These are phyloP conservation scores for Remersonia thermophila DNA, from an alignment of 2,329 filamentous ascomycete genomes.

Conservation along the genomic window DNA sequence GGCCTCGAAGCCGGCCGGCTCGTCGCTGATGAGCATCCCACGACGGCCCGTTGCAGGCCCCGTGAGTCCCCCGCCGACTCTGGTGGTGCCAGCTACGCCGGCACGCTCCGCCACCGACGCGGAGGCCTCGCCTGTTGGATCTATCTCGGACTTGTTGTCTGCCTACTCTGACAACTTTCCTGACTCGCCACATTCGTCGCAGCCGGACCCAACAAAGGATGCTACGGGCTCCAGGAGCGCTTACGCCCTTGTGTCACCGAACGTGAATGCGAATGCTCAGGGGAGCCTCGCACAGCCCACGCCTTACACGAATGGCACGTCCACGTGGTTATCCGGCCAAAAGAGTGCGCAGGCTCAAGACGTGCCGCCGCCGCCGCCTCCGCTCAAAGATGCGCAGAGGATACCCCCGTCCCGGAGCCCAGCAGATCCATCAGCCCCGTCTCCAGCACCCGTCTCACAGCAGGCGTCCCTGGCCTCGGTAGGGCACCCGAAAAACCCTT, in stretches of 20 bases:
- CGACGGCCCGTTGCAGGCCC: constrained; percentile 15
- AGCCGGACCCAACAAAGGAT: constrained; percentile 22
- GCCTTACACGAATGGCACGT: no score
- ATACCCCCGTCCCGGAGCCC: constrained; percentile 4
- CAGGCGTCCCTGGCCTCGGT: constrained; percentile 7
- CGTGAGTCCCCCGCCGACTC: constrained; percentile 1
- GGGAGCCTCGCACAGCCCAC: constrained; percentile 9
- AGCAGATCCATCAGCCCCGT: constrained; percentile 7
- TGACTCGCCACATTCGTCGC: constrained; percentile 31
- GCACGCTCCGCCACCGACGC: constrained; percentile 3
- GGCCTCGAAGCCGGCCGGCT: constrained; percentile 7
- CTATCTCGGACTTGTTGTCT: constrained; percentile 42
- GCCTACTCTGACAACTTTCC: constrained; percentile 38
- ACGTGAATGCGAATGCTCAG: constrained; percentile 14
- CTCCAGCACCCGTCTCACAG: no score
- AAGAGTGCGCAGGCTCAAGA: no score
- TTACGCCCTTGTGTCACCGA: constrained; percentile 19
- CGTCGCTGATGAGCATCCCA: constrained; percentile 12
- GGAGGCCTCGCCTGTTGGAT: constrained; percentile 31
- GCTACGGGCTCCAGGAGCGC: constrained; percentile 26
- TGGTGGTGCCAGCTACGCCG: constrained; percentile 5
- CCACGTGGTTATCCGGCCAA: no score
- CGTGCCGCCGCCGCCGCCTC: constrained; percentile 18
- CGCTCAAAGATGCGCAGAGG: constrained; percentile 19
- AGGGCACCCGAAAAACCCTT: constrained; percentile 7